phyloP scores from a whole-genome alignment of 305 asterid species.

The Euphrasia arctica region DNA sequence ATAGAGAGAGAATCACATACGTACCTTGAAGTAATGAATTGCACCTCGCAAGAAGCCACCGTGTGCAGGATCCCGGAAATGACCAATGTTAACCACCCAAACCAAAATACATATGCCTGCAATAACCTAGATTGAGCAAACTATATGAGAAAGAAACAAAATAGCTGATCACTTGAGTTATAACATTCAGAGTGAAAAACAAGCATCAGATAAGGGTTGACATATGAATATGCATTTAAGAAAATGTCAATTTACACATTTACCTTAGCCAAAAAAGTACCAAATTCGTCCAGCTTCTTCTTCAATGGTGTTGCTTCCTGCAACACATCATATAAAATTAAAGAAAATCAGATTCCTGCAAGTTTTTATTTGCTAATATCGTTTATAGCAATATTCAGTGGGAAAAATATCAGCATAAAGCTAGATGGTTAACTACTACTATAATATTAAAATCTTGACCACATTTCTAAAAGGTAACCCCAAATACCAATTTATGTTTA shows the following conservation, averaged over 20 bases:
- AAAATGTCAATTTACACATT: constrained; percentile 21
- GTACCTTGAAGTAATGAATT: constrained; percentile 96
- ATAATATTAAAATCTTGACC: too few species aligned
- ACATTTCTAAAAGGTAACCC: background rate
- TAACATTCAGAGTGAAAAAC: constrained; percentile 24
- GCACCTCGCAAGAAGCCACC: constrained; percentile 96
- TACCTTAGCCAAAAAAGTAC: constrained; percentile 86
- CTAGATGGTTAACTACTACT: constrained; percentile 7
- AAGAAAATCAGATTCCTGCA: constrained; percentile 19
- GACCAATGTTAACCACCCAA: constrained; percentile 97
- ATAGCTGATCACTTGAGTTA: constrained; percentile 18
- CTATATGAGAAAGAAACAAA: constrained; percentile 27
- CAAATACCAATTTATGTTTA: constrained; percentile 8
- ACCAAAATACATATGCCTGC: constrained; percentile 97
- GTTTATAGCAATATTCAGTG: constrained; percentile 15
- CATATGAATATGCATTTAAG: constrained; percentile 19
- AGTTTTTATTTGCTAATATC: constrained; percentile 2
- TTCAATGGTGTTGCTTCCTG: constrained; percentile 96
- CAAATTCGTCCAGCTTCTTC: constrained; percentile 97
- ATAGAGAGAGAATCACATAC: background rate
- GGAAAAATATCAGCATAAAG: background rate
- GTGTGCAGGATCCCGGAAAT: constrained; percentile 95
- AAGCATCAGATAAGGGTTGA: constrained; percentile 26
- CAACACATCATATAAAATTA: constrained; percentile 32
- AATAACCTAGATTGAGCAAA: constrained; percentile 64